These are phyloP conservation scores for Aegilops umbellulata DNA, from an alignment of 176 grass and related monocot genomes.

Conservation along the genomic window DNA sequence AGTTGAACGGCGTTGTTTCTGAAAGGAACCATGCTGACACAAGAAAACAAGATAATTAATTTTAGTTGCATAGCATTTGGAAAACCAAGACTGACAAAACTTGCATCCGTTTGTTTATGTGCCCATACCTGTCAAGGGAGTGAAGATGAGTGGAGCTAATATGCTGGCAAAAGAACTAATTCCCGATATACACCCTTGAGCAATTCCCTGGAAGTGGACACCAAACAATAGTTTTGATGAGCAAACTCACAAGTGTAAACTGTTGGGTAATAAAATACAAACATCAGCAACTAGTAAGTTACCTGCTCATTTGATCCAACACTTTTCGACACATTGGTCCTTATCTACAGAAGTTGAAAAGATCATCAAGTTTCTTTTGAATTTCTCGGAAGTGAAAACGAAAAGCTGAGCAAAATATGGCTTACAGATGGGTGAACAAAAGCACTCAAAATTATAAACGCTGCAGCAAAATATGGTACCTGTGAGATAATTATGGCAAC, in stretches of 20 bases:
- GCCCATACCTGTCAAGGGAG: conserved; percentile 72
- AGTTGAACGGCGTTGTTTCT: conserved; percentile 63
- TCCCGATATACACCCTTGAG: conserved; percentile 91
- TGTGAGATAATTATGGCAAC: conserved; percentile 25
- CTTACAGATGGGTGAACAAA: conserved; percentile 88
- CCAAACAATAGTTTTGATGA: neutral
- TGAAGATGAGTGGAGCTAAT: conserved; percentile 76
- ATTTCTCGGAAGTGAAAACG: neutral
- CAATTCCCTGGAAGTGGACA: conserved; percentile 62
- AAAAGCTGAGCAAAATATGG: neutral
- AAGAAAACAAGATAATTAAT: neutral
- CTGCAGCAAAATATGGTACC: conserved; percentile 81
- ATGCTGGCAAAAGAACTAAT: conserved; percentile 86
- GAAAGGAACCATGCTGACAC: conserved; percentile 80
- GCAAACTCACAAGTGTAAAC: neutral
- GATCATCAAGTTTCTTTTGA: neutral
- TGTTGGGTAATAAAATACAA: neutral
- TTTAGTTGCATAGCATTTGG: neutral
- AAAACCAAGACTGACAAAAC: neutral
- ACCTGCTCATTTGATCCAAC: conserved; percentile 86
- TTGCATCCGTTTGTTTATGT: neutral
- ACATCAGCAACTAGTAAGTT: neutral
- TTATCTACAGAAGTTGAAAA: conserved; percentile 54
- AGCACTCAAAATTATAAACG: conserved; percentile 64
- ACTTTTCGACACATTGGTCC: conserved; percentile 74